phyloP scores from a whole-genome alignment of 139 green algal species.

The Gonium pectorale region DNA sequence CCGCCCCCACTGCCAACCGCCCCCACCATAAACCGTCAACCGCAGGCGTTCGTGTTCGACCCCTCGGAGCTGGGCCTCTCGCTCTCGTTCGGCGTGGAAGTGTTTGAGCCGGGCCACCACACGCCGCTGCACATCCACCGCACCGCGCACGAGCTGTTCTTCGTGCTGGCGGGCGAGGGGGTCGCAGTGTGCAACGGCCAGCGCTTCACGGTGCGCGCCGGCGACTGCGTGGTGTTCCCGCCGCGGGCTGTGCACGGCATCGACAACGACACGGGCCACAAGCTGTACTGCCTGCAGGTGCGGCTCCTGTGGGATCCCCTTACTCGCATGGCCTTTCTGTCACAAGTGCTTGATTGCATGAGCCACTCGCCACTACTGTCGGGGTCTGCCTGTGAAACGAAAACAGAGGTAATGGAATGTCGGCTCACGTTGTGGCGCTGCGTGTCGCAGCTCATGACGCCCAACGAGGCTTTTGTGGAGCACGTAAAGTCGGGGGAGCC shows the following conservation, averaged over 20 bases:
- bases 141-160: slow-evolving; percentile 87
- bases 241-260: slow-evolving; percentile 79
- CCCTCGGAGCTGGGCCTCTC: slow-evolving; percentile 59
- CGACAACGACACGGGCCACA: slow-evolving; percentile 65
- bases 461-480: slow-evolving; percentile 90
- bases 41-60: slow-evolving; percentile 78
- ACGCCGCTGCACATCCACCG: slow-evolving; percentile 82
- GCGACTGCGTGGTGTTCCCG: slow-evolving; percentile 85
- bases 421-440: neutral
- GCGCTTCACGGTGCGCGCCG: slow-evolving; percentile 64
- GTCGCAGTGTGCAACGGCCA: slow-evolving; percentile 70
- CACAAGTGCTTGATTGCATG: no score
- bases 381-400: no score
- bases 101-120: slow-evolving; percentile 79
- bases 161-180: slow-evolving; percentile 81
- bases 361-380: no score
- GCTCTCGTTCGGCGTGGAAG: slow-evolving; percentile 84
- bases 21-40: neutral
- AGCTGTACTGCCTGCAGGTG: slow-evolving; percentile 74
- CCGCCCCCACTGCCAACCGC: neutral
- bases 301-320: neutral
- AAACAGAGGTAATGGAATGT: neutral
- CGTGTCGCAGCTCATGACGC: slow-evolving; percentile 82
- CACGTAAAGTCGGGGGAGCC: slow-evolving; percentile 72
- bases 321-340: neutral